Evolutionary conservation across 768 basidiomycete genomes (phyloP).

Genomic region (Fomitopsis serialis): DNA sequence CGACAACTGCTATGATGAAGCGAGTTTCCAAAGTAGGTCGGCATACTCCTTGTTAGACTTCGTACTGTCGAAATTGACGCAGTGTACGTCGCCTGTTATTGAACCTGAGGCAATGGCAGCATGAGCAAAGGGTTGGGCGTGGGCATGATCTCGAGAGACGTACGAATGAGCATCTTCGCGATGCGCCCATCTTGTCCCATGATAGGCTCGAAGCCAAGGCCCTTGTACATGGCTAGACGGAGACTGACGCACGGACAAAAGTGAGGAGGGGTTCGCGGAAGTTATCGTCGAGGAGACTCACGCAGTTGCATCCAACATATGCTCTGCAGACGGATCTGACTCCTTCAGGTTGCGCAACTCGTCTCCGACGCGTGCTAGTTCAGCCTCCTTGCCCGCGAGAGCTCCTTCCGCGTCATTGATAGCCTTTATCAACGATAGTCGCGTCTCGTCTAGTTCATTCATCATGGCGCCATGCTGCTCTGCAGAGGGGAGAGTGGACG

Average conservation of each 20-base stretch:
- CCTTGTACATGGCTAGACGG: conserved; percentile 63
- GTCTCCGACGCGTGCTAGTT: conserved; percentile 63
- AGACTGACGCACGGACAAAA: conserved; percentile 35
- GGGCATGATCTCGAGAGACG: conserved; percentile 27
- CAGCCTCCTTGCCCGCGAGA: conserved; percentile 63
- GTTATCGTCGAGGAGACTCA: conserved; percentile 29
- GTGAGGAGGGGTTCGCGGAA: conserved; percentile 5
- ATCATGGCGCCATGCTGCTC: conserved; percentile 54
- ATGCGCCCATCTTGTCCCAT: conserved; percentile 44
- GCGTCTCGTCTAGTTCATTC: conserved; percentile 59
- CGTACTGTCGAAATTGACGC: conserved; percentile 23
- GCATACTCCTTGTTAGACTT: conserved; percentile 25
- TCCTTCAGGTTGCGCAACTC: conserved; percentile 55
- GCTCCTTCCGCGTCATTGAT: conserved; percentile 68
- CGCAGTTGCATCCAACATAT: conserved; percentile 67
- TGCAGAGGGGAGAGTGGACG: conserved; percentile 61
- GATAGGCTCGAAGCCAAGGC: conserved; percentile 68
- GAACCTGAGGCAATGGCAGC: no score
- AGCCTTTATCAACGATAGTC: conserved; percentile 64
- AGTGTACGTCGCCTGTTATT: conserved; percentile 37
- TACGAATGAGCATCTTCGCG: conserved; percentile 65
- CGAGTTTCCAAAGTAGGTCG: conserved; percentile 30
- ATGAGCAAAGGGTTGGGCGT: no score
- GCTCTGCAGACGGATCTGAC: conserved; percentile 69
- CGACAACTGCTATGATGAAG: conserved; percentile 30